Evolutionary conservation across 225 moss, liverwort and hornwort species (phyloP), one percentile per base, ranked within the genome.

Genomic region (Anthoceros angustus): DNA sequence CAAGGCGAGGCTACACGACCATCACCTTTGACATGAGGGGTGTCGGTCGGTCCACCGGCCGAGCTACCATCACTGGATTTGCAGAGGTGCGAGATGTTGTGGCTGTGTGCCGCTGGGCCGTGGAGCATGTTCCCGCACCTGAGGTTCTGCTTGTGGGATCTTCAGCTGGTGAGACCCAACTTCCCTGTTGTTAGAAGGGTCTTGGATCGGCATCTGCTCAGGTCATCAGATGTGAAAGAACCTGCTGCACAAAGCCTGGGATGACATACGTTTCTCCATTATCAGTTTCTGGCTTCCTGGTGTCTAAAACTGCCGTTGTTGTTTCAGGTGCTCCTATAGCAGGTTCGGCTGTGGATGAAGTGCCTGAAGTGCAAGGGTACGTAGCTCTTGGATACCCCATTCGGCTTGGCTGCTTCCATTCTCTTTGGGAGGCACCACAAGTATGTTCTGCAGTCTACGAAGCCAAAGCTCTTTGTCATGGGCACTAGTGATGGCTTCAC

Each of bases 21-120:
- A 76, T 95, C 65, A 95, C 95, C 0, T 95, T 95, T 70, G 95
- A 95, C 73, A 80, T 88, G 80, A 79, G 95, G 10, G 95, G 95
- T 11, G 86, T 80, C 7, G 95, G 91, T 4, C 71, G 74, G 5
- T 95, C 95, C 39, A 84, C 91, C 0, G 95, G 95, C 15, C 80
- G 82, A 60, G 42, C 86, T 14, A 79, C 86, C n/a, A 71, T 95
- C 0, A 91, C 88, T 0, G 95, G 95, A 14, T 74, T 70, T 1
- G 68, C 82, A 3, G 95, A 95, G 71, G 80, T 95, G 40, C 80
- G 79, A 62, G 95, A 95, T 55, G 91, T 91, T 39, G n/a, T n/a
- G n/a, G n/a, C n/a, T n/a, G n/a, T n/a, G n/a, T n/a, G n/a, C n/a
- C n/a, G n/a, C n/a, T n/a, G n/a, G n/a, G n/a, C n/a, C n/a, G n/a